Conservation (phyloP, 2,329 filamentous ascomycete genomes). For the Fusarium veterinarium region DNA sequence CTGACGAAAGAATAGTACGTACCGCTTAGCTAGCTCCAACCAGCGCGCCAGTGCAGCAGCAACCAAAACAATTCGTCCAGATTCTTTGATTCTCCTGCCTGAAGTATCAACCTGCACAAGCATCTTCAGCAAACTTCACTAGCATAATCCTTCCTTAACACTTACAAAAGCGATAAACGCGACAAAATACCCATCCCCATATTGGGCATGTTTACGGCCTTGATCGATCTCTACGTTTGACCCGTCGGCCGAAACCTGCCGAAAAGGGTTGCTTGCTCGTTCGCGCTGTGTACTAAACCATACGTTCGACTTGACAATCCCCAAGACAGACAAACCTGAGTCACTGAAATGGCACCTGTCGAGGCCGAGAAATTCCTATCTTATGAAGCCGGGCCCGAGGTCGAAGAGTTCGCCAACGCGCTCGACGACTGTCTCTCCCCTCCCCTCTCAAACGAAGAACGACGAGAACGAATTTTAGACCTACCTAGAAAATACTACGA, state of each 20-base stretch:
- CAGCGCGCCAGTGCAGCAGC: conserved; percentile 41
- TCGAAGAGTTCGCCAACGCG: conserved; percentile 85
- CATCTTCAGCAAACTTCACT: conserved; percentile 17
- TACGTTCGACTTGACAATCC: not conserved
- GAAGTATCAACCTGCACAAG: conserved; percentile 32
- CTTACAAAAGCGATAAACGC: conserved; percentile 15
- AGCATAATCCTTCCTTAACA: conserved; percentile 6
- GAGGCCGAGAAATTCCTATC: conserved; percentile 17
- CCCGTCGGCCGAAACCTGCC: conserved; percentile 42
- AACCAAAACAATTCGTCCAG: conserved; percentile 40
- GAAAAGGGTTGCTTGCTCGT: conserved; percentile 42
- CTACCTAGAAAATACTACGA: conserved; percentile 69
- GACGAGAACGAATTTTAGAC: conserved; percentile 74
- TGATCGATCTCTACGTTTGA: conserved; percentile 37
- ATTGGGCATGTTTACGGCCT: conserved; percentile 40
- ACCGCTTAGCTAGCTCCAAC: conserved; percentile 19
- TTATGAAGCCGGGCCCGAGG: conserved; percentile 73
- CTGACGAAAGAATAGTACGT: conserved; percentile 29
- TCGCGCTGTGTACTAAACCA: not conserved
- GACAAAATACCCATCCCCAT: conserved; percentile 5
- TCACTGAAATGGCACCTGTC: conserved; percentile 30
- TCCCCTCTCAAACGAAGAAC: conserved; percentile 61
- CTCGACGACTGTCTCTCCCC: conserved; percentile 78
- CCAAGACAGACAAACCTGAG: not conserved
- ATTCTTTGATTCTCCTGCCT: conserved; percentile 40